Base-by-base conservation (phyloP, 306 rosid genomes). In the Prunus mume region DNA sequence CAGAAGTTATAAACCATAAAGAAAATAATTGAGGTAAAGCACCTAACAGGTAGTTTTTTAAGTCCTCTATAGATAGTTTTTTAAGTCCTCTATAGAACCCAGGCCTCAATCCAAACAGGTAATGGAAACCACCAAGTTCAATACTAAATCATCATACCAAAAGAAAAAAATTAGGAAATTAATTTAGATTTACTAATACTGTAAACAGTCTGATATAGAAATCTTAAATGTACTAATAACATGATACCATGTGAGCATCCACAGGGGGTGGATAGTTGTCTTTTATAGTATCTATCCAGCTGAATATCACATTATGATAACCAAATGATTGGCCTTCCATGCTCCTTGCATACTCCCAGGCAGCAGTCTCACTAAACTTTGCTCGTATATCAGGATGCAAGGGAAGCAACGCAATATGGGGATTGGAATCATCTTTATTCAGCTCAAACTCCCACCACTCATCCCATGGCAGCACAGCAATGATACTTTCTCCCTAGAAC, bases 381-480 rank as follows among this genome's bases (percentile, higher is more conserved):
- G 93, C 96, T 63, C 97, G 92, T 60, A 86, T 58, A 72, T 87
- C 88, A 41, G 99, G 97, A 83, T 89, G 93, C 85, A 96, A 81
- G 3, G 99, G 96, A 86, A 96, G 99, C 83, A 96, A 78, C 30
- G 97, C 96, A 83, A 96, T 91, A 73, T 96, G 99, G 73, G 99
- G 98, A 80, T 96, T 84, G 76, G 99, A 75, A 68, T 87, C 90
- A 82, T 96, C 99, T 83, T 87, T 89, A 49, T 76, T 89, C 77
- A 89, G 72, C 86, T 91, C 96, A 83, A 87, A 96, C 19, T 92
- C 90, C 98, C 98, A 96, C 99, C 99, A 96, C 62, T 92, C 91
- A 12, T 96, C 98, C 99, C 99, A 96, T 22, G 99, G 91, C 50
- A 96, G 74, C 57, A 91, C 22, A 66, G 90, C 97, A 82, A 92